Evolutionary conservation across 805 yeast genomes (phyloP).

Genomic region (Pichia ethanolica): DNA sequence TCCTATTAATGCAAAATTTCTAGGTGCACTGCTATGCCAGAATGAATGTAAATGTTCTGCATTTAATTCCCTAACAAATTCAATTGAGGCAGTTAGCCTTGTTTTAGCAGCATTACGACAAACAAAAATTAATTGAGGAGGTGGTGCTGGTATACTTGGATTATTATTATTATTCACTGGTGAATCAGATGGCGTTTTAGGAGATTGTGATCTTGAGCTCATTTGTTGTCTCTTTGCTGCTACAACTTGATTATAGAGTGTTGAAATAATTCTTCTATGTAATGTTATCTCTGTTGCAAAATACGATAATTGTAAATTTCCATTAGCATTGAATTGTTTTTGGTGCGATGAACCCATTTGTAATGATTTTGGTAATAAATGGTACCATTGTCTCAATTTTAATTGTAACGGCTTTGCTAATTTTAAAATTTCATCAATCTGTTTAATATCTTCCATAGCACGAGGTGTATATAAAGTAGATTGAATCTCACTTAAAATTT

Average conservation of each 20-base stretch:
- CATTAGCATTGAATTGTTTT: slow-evolving; percentile 62
- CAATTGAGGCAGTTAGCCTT: slow-evolving; percentile 73
- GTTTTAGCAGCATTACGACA: slow-evolving; percentile 84
- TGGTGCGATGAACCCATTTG: slow-evolving; percentile 58
- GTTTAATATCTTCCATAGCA: slow-evolving; percentile 48
- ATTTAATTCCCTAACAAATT: slow-evolving; percentile 64
- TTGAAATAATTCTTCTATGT: slow-evolving; percentile 67
- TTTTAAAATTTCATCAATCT: slow-evolving; percentile 61
- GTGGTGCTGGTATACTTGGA: slow-evolving; percentile 17
- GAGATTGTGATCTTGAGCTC: neutral
- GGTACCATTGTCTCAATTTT: slow-evolving; percentile 68
- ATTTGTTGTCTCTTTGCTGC: neutral
- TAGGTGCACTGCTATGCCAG: slow-evolving; percentile 81
- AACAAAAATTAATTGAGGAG: slow-evolving; percentile 53
- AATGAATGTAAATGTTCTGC: slow-evolving; percentile 82
- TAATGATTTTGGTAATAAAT: slow-evolving; percentile 53
- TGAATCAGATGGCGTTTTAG: neutral
- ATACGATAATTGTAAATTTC: slow-evolving; percentile 75
- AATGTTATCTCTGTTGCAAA: slow-evolving; percentile 84
- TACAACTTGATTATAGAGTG: slow-evolving; percentile 31
- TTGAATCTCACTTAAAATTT: slow-evolving; percentile 64
- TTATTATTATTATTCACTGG: neutral
- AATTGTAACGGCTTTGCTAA: slow-evolving; percentile 78
- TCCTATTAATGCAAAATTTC: slow-evolving; percentile 76
- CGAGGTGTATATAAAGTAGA: slow-evolving; percentile 65